Conservation (phyloP, 352 stramenopile genomes). For the Phytopythium chamaehyphon region DNA sequence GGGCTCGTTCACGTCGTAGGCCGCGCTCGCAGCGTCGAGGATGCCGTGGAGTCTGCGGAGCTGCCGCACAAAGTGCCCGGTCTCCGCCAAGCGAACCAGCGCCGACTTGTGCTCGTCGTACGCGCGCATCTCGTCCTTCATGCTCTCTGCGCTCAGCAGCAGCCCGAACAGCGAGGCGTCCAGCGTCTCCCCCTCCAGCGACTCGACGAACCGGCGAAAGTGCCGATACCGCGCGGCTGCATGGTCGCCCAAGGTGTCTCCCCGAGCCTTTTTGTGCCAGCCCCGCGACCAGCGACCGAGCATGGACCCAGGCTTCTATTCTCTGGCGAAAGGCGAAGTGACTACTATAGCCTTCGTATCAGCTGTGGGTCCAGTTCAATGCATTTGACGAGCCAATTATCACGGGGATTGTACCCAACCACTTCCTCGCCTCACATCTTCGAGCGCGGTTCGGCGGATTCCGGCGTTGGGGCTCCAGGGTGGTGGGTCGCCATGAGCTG, state of each 20-base stretch:
- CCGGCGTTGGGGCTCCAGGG: not conserved
- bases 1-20: not conserved
- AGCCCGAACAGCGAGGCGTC: not conserved
- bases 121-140: not conserved
- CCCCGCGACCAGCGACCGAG: not conserved
- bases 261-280: not conserved
- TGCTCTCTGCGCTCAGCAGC: not conserved
- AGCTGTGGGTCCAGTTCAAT: too few species aligned
- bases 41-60: not conserved
- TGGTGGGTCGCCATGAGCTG: slow-evolving; percentile 15
- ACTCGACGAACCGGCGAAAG: not conserved
- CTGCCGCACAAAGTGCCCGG: slow-evolving; percentile 1
- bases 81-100: not conserved
- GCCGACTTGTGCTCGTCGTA: not conserved
- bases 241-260: not conserved
- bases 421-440: slow-evolving; percentile 2
- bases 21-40: not conserved
- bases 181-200: not conserved
- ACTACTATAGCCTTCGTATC: too few species aligned
- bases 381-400: too few species aligned
- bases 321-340: too few species aligned
- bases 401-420: not conserved
- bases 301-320: too few species aligned
- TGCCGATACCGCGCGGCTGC: not conserved
- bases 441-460: slow-evolving; percentile 6